Evolutionary conservation across 306 rosid genomes (phyloP).

Genomic region (Cucurbita maxima): DNA sequence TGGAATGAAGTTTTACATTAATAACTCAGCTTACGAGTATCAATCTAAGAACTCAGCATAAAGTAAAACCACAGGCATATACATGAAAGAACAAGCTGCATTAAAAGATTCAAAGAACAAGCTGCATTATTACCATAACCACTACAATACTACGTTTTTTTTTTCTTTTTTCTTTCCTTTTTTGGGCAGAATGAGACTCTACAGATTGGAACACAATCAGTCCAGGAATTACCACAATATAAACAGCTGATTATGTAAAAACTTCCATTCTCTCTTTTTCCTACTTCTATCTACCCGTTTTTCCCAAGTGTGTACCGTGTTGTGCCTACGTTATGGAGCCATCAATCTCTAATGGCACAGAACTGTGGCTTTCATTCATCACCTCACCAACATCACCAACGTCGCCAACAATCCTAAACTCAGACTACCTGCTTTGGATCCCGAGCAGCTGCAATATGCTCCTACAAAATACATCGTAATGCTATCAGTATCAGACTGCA

Average conservation of each 20-base stretch:
- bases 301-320: too few species aligned
- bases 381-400: background rate
- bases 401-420: background rate
- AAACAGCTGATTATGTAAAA: background rate
- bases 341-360: background rate
- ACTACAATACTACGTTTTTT: background rate
- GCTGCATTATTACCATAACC: background rate
- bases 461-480: constrained; percentile 32
- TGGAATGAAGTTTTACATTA: too few species aligned
- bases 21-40: too few species aligned
- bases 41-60: too few species aligned
- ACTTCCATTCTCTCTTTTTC: background rate
- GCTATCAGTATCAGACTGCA: constrained; percentile 4
- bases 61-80: background rate
- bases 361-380: background rate
- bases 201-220: constrained; percentile 2
- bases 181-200: background rate
- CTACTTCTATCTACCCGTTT: too few species aligned
- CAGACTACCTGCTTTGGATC: constrained; percentile 66
- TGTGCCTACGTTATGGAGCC: background rate
- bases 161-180: background rate
- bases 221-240: constrained; percentile 1
- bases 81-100: background rate
- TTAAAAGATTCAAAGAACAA: background rate
- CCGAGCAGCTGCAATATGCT: constrained; percentile 70